Conservation (phyloP, 225 moss, liverwort and hornwort genomes). For the Straminergon stramineum region DNA sequence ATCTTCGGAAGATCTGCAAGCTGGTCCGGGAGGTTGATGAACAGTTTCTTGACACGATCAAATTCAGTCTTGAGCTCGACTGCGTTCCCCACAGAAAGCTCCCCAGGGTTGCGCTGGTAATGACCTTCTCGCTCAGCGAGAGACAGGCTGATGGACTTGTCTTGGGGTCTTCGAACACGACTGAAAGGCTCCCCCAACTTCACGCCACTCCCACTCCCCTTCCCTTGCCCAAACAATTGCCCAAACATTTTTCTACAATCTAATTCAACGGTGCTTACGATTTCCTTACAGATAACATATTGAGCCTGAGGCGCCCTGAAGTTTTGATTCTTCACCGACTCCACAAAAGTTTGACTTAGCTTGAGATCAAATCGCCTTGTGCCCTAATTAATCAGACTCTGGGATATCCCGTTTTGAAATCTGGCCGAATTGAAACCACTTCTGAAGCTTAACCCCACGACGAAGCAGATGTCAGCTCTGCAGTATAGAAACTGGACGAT, state of each 20-base stretch:
- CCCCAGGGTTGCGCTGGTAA: slow-evolving; percentile 13
- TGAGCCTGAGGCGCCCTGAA: not conserved
- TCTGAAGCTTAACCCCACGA: not conserved
- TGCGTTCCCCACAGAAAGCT: slow-evolving; percentile 19
- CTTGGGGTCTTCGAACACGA: not conserved
- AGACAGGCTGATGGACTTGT: slow-evolving; percentile 25
- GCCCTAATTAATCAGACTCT: not conserved
- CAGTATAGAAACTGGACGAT: not conserved
- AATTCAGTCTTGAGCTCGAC: slow-evolving; percentile 63
- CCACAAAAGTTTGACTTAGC: not conserved
- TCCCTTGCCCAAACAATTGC: not conserved
- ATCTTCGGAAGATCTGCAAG: slow-evolving; percentile 64
- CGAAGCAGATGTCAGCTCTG: not conserved
- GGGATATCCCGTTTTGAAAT: not conserved
- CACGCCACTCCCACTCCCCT: not conserved
- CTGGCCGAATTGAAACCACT: not conserved
- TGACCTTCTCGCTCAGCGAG: slow-evolving; percentile 15
- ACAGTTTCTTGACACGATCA: slow-evolving; percentile 49
- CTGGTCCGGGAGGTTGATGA: slow-evolving; percentile 40
- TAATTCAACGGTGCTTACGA: not conserved
- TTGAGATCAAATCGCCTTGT: not conserved
- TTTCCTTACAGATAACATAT: too few species aligned
- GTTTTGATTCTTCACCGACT: not conserved
- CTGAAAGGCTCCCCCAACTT: slow-evolving; percentile 12
- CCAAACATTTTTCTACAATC: not conserved